Percentiles rank a stretch among this genome's conserved stretches.
These are phyloP conservation scores for Cyberlindnera euphorbiae DNA, from an alignment of 805 yeast species.

Conservation along the genomic window DNA sequence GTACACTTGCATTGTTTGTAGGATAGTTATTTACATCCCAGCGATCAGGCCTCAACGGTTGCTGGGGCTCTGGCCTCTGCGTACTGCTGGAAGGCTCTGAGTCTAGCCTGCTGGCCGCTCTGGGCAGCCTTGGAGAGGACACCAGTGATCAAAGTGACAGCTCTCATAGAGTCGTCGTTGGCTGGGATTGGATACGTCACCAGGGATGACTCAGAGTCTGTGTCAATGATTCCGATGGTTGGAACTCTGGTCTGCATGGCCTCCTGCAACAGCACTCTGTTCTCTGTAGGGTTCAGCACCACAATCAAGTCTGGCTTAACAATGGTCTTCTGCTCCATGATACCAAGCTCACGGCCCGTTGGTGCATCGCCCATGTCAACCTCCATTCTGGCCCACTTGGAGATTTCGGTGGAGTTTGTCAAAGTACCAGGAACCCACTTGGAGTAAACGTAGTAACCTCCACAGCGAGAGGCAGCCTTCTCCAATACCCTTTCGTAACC, in stretches of 20 bases:
- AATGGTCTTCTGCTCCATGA: conserved; percentile 44
- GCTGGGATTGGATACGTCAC: conserved; percentile 96
- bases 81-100: conserved; percentile 12
- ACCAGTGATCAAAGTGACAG: conserved; percentile 76
- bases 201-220: conserved; percentile 84
- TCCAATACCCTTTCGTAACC: conserved; percentile 73
- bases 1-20: no score
- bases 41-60: no score
- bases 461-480: conserved; percentile 70
- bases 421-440: conserved; percentile 96
- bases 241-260: conserved; percentile 82
- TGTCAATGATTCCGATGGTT: conserved; percentile 89
- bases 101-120: conserved; percentile 50
- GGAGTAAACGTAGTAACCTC: conserved; percentile 75
- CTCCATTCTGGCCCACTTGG: conserved; percentile 63
- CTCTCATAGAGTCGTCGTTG: conserved; percentile 85
- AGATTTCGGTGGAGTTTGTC: conserved; percentile 73
- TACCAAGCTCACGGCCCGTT: conserved; percentile 53
- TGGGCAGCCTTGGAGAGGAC: conserved; percentile 83
- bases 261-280: conserved; percentile 74
- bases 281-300: conserved; percentile 82
- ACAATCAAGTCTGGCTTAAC: conserved; percentile 88
- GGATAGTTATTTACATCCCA: no score
- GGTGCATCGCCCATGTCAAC: conserved; percentile 69
- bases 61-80: conserved; percentile 35